These are phyloP conservation scores for Pyrenophora graminea DNA, from an alignment of 2,329 filamentous ascomycete genomes.

Conservation along the genomic window DNA sequence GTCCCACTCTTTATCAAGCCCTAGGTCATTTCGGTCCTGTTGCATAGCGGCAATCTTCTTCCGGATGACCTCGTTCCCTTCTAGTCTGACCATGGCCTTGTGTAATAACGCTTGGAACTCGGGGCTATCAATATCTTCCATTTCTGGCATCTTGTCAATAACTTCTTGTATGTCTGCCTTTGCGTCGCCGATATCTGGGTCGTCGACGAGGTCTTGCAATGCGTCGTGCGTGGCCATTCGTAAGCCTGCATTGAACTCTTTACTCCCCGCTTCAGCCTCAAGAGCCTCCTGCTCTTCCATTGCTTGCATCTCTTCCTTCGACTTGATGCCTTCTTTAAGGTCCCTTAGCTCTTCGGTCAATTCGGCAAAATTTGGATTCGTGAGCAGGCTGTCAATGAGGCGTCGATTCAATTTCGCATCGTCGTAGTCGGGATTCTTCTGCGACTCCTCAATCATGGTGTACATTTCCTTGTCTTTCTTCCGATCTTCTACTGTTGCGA, in stretches of 20 bases:
- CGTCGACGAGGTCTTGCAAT: conserved; percentile 33
- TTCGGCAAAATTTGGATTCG: conserved; percentile 36
- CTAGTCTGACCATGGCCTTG: conserved; percentile 29
- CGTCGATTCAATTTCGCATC: conserved; percentile 29
- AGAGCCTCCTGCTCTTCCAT: conserved; percentile 15
- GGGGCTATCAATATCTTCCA: conserved; percentile 22
- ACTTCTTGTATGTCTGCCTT: conserved; percentile 30
- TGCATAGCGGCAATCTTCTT: conserved; percentile 24
- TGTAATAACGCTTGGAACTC: conserved; percentile 29
- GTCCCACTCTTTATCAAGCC: conserved; percentile 20
- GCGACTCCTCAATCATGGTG: conserved; percentile 31
- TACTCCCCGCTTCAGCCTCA: conserved; percentile 19
- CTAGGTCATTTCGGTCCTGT: conserved; percentile 10
- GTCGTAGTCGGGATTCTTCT: conserved; percentile 36
- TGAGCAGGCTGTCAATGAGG: conserved; percentile 35
- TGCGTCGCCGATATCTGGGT: conserved; percentile 33
- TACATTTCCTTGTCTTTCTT: conserved; percentile 26
- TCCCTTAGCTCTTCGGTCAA: conserved; percentile 33
- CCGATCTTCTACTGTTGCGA: conserved; percentile 33
- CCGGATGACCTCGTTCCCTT: conserved; percentile 24
- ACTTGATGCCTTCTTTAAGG: conserved; percentile 31
- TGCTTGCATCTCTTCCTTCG: conserved; percentile 20
- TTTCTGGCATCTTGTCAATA: conserved; percentile 28
- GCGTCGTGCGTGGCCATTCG: conserved; percentile 25
- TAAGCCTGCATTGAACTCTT: conserved; percentile 23